Evolutionary conservation across 129 eudicot species (phyloP).

Genomic region (Helianthus annuus): HanXRQr2.0-SUNRISE NC_035439.2:56860809-56861308

Average conservation of each 20-base stretch:
- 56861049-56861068: not conserved
- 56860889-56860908: constrained; percentile 86
- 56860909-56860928: constrained; percentile 97
- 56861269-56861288: too few relatives aligned
- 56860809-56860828: constrained; percentile 96
- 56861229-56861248: too few relatives aligned
- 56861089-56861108: not conserved
- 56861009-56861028: constrained; percentile 10
- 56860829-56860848: constrained; percentile 71
- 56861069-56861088: not conserved
- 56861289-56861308: too few relatives aligned
- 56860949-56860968: not conserved
- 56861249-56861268: too few relatives aligned
- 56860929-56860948: constrained; percentile 65
- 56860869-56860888: constrained; percentile 83
- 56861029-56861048: not conserved
- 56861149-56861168: too few relatives aligned
- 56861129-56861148: too few relatives aligned
- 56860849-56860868: constrained; percentile 81
- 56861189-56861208: too few relatives aligned
- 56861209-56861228: too few relatives aligned
- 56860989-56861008: constrained; percentile 7
- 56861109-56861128: not conserved
- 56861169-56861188: too few relatives aligned
- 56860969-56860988: not conserved